Base-by-base conservation (phyloP, 495 filamentous ascomycete species). In the Chaetomium tenue region DNA sequence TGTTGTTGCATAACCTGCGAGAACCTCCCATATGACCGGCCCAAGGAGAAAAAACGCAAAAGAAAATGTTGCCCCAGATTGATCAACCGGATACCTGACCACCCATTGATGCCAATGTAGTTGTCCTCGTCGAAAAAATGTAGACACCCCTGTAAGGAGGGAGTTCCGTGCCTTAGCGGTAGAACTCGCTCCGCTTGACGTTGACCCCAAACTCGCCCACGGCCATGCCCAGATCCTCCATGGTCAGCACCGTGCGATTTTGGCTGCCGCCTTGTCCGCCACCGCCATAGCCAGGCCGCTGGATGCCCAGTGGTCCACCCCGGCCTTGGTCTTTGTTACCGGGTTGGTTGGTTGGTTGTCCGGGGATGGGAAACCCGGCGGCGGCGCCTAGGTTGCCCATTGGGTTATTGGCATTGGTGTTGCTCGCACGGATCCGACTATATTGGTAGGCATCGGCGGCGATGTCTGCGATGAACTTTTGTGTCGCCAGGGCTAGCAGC, bases 181-280 rank as follows among this genome's bases (percentile, higher is more conserved):
- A 99, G 72, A 97, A 99, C 78, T 99, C 94, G 65, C 93, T 93
- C 63, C 94, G 81, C 86, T 93, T 96, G 15, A 97, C 89, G 76
- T 95, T 98, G 57, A 98, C 92, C 0, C 95, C 94, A 78, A 97
- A 98, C 79, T 98, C 94, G 0, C 90, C 89, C 22, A 97, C 94
- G 7, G 94, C 94, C 89, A 96, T 97, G 3, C 94, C 94, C 71
- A 98, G 74, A 82, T 98, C 94, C 79, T 98, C 94, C 94, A 98
- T 98, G 7, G 95, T 98, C 63, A 98, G 78, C 66, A 98, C 94
- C 42, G 94, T 97, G 58, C 93, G 84, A 47, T 93, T 94, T 77
- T 94, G 91, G 48, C 89, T 89, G 0, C 93, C 91, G 26, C 92
- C 95, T 58, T 90, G 90, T 0, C 93, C 94, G 66, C 93, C 94